These are phyloP conservation scores for Trametes cinnabarina DNA, from an alignment of 768 basidiomycete species.

Conservation along the genomic window DNA sequence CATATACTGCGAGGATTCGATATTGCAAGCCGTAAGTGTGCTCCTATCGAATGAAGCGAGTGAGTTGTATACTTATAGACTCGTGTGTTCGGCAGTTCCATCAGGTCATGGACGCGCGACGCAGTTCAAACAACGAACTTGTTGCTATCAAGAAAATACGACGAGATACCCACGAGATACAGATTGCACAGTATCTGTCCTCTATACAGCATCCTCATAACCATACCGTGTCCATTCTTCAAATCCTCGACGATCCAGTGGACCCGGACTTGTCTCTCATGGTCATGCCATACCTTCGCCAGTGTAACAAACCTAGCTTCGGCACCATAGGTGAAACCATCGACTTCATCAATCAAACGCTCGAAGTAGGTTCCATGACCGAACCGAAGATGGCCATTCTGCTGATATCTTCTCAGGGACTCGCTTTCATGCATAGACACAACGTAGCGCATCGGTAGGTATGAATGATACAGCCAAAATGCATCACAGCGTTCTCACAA, in stretches of 20 bases:
- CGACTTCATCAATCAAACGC: constrained; percentile 17
- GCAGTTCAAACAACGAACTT: neutral
- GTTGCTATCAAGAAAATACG: constrained; percentile 18
- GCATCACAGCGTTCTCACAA: too few relatives aligned
- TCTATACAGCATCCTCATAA: constrained; percentile 15
- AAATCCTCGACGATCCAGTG: constrained; percentile 19
- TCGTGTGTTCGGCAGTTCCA: neutral
- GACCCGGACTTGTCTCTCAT: constrained; percentile 10
- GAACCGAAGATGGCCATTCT: neutral
- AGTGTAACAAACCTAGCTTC: constrained; percentile 27
- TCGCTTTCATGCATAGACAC: constrained; percentile 23
- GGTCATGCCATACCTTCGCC: constrained; percentile 28
- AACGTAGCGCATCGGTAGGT: constrained; percentile 27
- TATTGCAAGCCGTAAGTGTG: neutral
- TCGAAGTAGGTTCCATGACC: constrained; percentile 9
- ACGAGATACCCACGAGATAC: constrained; percentile 7
- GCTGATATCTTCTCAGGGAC: constrained; percentile 14
- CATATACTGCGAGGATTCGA: constrained; percentile 16
- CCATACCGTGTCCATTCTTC: constrained; percentile 25
- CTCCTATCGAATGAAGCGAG: neutral
- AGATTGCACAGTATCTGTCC: constrained; percentile 3
- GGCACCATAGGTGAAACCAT: constrained; percentile 23
- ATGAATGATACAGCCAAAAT: neutral
- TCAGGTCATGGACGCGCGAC: constrained; percentile 19
- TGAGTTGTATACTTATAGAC: neutral